A percentile compares a stretch with the other conserved stretches of the same genome.
Evolutionary conservation across 2,329 filamentous ascomycete genomes (phyloP).

Genomic region (Aspergillus fumigatus): DNA sequence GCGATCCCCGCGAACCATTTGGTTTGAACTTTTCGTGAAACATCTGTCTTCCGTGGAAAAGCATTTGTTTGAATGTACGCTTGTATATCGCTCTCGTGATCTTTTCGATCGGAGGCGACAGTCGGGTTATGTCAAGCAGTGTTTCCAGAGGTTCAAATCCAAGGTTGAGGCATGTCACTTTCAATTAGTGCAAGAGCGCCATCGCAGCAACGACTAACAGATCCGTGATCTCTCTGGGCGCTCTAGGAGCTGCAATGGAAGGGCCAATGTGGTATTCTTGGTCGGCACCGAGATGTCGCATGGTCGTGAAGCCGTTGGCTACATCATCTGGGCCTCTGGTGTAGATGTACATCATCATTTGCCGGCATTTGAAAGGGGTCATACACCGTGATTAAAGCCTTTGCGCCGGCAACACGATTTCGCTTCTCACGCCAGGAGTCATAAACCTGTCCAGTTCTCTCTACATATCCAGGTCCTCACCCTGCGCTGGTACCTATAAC

Average conservation of each 20-base stretch:
- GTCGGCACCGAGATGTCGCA: not conserved
- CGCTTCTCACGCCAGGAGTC: conserved; percentile 35
- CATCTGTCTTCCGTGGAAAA: not conserved
- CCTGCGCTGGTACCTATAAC: conserved; percentile 31
- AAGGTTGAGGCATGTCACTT: not conserved
- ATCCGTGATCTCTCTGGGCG: not conserved
- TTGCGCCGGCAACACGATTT: conserved; percentile 23
- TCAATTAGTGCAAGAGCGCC: not conserved
- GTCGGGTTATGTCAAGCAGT: not conserved
- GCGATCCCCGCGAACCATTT: not conserved
- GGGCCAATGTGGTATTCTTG: not conserved
- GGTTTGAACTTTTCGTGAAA: not conserved
- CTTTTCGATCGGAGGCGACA: not conserved
- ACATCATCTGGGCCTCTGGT: not conserved
- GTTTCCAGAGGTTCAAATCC: not conserved
- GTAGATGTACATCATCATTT: not conserved
- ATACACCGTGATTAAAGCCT: conserved; percentile 41
- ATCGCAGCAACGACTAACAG: not conserved
- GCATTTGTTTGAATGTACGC: not conserved
- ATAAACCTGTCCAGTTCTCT: conserved; percentile 32
- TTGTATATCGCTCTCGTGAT: not conserved
- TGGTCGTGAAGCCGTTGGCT: not conserved
- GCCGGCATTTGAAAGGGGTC: conserved; percentile 16
- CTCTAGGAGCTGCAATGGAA: not conserved
- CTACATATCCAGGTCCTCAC: conserved; percentile 28